Evolutionary conservation across 805 yeast genomes (phyloP).

Genomic region (Yarrowia osloensis): DNA sequence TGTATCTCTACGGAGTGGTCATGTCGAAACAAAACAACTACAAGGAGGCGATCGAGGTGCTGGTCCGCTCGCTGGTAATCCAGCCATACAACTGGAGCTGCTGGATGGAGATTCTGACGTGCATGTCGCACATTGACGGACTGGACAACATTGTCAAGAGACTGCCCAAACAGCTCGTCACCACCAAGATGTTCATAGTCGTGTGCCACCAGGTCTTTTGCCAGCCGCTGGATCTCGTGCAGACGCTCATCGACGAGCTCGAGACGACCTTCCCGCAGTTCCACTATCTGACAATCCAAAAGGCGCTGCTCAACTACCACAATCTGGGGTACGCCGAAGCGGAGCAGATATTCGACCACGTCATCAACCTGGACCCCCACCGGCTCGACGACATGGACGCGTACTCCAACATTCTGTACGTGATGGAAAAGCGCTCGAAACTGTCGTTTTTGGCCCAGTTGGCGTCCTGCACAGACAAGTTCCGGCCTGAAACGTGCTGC

Average conservation of each 20-base stretch:
- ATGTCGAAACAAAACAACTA: conserved; percentile 62
- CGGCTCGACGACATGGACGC: conserved; percentile 89
- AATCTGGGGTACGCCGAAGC: conserved; percentile 83
- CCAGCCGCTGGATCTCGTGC: conserved; percentile 53
- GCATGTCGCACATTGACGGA: conserved; percentile 63
- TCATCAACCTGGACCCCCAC: conserved; percentile 74
- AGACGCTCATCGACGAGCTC: conserved; percentile 53
- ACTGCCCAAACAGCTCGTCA: conserved; percentile 37
- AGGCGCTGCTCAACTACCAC: conserved; percentile 79
- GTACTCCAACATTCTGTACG: conserved; percentile 92
- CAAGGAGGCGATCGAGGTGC: conserved; percentile 59
- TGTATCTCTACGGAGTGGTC: conserved; percentile 71
- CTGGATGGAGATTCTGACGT: conserved; percentile 76
- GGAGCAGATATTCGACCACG: conserved; percentile 73
- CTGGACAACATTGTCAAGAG: conserved; percentile 38
- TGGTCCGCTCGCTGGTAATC: conserved; percentile 60
- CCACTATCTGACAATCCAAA: conserved; percentile 73
- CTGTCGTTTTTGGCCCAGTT: conserved; percentile 84
- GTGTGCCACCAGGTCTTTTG: conserved; percentile 54
- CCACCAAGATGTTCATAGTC: conserved; percentile 63
- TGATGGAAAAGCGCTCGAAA: conserved; percentile 85
- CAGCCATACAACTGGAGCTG: conserved; percentile 93
- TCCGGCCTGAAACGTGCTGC: conserved; percentile 93
- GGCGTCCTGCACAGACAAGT: conserved; percentile 77
- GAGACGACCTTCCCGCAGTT: conserved; percentile 67